Percentiles rank a stretch among this genome's conserved stretches.
phyloP scores from a whole-genome alignment of 2,329 filamentous ascomycete species.

The Talaromyces verruculosus region DNA sequence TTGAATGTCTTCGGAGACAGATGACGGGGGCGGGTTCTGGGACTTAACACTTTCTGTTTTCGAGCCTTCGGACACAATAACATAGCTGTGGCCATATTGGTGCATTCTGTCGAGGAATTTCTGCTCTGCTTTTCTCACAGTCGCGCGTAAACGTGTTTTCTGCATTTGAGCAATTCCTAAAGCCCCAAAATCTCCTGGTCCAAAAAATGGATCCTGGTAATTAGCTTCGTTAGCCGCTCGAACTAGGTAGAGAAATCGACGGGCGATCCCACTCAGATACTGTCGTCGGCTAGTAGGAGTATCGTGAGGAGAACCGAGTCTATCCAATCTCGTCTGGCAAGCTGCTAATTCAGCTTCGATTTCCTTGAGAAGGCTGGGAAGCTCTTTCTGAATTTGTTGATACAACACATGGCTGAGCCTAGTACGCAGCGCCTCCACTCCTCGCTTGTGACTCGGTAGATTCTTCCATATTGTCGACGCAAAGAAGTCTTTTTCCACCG shows the following conservation, averaged over 20 bases:
- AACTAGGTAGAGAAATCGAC: slow-evolving; percentile 11
- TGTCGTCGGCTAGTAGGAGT: slow-evolving; percentile 13
- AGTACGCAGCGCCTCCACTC: slow-evolving; percentile 31
- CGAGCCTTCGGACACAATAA: background rate
- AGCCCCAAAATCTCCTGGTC: background rate
- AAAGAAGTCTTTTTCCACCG: slow-evolving; percentile 25
- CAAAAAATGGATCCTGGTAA: slow-evolving; percentile 18
- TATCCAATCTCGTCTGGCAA: slow-evolving; percentile 22
- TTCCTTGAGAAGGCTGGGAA: slow-evolving; percentile 24
- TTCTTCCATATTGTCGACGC: slow-evolving; percentile 24
- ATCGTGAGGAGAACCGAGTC: slow-evolving; percentile 18
- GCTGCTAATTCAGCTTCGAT: slow-evolving; percentile 21
- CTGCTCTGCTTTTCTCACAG: slow-evolving; percentile 12
- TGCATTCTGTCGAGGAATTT: slow-evolving; percentile 17
- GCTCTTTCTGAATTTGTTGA: slow-evolving; percentile 29
- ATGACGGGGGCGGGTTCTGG: background rate
- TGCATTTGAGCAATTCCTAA: background rate
- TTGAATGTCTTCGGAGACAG: background rate
- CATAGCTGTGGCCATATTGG: slow-evolving; percentile 8
- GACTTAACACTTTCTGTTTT: background rate
- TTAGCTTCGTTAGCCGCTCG: slow-evolving; percentile 5
- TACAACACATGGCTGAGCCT: slow-evolving; percentile 34
- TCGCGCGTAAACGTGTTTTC: slow-evolving; percentile 15
- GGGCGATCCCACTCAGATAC: slow-evolving; percentile 12
- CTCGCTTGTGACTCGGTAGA: slow-evolving; percentile 25